Evolutionary conservation across 768 basidiomycete genomes (phyloP).

Genomic region (Nidula microcarpa): DNA sequence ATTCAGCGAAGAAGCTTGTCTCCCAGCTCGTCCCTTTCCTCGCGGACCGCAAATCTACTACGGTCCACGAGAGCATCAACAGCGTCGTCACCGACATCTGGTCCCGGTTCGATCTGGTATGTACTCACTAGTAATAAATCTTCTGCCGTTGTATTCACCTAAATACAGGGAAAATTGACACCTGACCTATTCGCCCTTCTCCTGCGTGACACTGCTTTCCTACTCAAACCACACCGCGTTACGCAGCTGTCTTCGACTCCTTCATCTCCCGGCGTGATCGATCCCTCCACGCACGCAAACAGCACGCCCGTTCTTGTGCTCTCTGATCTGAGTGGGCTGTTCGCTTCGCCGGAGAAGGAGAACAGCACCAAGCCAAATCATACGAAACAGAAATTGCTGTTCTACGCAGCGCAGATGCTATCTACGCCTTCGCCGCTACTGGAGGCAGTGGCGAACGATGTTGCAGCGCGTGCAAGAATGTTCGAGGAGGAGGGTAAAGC

Average conservation of each 20-base stretch:
- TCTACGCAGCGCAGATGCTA: constrained; percentile 64
- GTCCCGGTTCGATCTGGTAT: constrained; percentile 60
- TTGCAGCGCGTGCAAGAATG: constrained; percentile 12
- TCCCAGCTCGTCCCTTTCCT: constrained; percentile 63
- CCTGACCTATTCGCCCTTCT: constrained; percentile 48
- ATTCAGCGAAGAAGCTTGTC: constrained; percentile 45
- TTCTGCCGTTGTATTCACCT: neutral
- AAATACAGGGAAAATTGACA: constrained; percentile 28
- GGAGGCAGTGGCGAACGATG: constrained; percentile 38
- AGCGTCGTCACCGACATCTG: constrained; percentile 59
- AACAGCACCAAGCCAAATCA: constrained; percentile 22
- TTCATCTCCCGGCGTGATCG: constrained; percentile 10
- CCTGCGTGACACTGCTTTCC: constrained; percentile 47
- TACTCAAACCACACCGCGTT: constrained; percentile 50
- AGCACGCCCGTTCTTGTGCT: constrained; percentile 40
- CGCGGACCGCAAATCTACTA: constrained; percentile 52
- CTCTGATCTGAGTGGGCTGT: constrained; percentile 51
- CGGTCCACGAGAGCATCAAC: constrained; percentile 46
- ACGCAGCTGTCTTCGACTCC: constrained; percentile 13
- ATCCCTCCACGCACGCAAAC: constrained; percentile 34
- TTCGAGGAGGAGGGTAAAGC: neutral
- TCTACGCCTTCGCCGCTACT: constrained; percentile 43
- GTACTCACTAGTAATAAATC: constrained; percentile 9
- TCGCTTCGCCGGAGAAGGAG: constrained; percentile 12
- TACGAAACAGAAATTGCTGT: constrained; percentile 58